Percentiles rank a stretch among this genome's conserved stretches.
phyloP scores from a whole-genome alignment of 1,139 yeast genomes.

The Kurtzmaniella quercitrusa region DNA sequence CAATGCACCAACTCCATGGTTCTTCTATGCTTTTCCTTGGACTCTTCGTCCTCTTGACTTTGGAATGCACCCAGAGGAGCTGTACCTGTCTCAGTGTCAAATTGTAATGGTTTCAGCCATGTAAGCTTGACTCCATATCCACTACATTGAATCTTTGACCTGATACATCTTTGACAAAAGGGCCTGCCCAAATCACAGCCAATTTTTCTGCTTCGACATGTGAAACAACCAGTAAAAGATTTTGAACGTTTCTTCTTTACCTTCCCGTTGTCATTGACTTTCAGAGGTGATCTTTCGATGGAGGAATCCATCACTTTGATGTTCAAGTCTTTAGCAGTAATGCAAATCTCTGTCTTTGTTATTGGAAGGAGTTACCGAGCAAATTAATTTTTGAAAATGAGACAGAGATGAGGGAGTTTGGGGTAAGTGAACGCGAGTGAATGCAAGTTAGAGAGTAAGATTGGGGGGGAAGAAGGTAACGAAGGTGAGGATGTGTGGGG shows the following conservation, averaged over 20 bases:
- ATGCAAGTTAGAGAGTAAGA: background rate
- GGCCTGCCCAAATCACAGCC: slow-evolving; percentile 47
- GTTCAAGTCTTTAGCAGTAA: background rate
- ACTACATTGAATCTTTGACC: slow-evolving; percentile 59
- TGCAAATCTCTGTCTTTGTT: background rate
- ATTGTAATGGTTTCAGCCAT: slow-evolving; percentile 63
- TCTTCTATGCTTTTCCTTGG: slow-evolving; percentile 52
- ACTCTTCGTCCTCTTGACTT: slow-evolving; percentile 13
- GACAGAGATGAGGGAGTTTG: background rate
- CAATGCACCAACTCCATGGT: slow-evolving; percentile 75
- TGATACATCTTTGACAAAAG: slow-evolving; percentile 38
- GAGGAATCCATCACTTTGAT: background rate
- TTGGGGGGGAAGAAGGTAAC: background rate
- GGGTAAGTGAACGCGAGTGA: background rate
- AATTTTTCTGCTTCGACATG: slow-evolving; percentile 46
- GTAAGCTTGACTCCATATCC: slow-evolving; percentile 80
- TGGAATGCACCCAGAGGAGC: slow-evolving; percentile 26
- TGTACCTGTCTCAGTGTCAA: slow-evolving; percentile 29
- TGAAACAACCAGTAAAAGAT: slow-evolving; percentile 50
- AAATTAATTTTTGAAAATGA: background rate
- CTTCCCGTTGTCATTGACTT: background rate
- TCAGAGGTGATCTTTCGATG: background rate
- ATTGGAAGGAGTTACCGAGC: background rate
- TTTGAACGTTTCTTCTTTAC: slow-evolving; percentile 25
- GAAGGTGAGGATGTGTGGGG: background rate